Evolutionary conservation across 345 rosid genomes (phyloP), one percentile per base, ranked within the genome.

Genomic region (Citropsis articulata): DNA sequence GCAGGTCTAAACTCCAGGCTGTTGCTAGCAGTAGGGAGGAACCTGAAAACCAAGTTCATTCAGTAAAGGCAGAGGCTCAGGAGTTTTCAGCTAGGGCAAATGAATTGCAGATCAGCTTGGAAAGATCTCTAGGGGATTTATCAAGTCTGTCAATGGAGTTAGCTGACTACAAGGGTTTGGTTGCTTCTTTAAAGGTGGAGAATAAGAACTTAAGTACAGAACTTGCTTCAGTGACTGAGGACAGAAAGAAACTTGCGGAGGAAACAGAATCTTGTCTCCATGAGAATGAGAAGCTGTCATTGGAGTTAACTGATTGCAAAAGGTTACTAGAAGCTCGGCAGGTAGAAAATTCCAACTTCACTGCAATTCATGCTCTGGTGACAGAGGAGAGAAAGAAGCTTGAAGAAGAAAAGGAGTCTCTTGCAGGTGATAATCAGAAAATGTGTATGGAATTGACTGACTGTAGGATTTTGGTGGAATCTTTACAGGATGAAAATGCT

Each of bases 241-340:
- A 91, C 87, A 88, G 83, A 77, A 81, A 78, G 78, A 80, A 71
- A 69, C 85, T 85, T 67, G 83, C 64, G 22, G 90, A 87, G 75
- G 90, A 89, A 81, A 89, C 84, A 60, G 73, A 79, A 73, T 78
- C 61, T 33, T 60, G 55, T 33, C 69, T 83, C 66, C 71, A 60
- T 60, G 89, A 90, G 84, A 86, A 84, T 83, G 92, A 90, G 83
- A 88, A 81, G 78, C 77, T 95, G 73, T 68, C 66, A 75, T 76
- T 65, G 69, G 94, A 95, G 75, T 82, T 92, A 78, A 87, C 84
- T 81, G 88, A 87, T 70, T 86, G 86, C 87, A 86, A 86, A 85
- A 87, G 56, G 73, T 64, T 83, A 81, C 27, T 86, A 73, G 88
- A 84, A 76, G 79, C 89, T 83, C 89, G 88, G 79, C 88, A 83